Evolutionary conservation across 306 rosid species (phyloP).

Genomic region (Dalbergia oliveri): DNA sequence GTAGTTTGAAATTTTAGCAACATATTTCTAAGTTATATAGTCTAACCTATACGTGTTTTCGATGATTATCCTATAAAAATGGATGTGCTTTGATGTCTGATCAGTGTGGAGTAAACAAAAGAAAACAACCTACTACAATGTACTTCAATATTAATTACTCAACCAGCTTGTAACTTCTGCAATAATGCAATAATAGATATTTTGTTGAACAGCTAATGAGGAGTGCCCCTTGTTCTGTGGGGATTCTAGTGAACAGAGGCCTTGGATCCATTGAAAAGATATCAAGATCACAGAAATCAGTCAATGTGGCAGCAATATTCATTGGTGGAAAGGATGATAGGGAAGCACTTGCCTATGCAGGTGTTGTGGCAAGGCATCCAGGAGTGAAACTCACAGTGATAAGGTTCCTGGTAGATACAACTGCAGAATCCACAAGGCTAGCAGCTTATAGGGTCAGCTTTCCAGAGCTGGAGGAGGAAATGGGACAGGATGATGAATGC

Average conservation of each 20-base stretch:
- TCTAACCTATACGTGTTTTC: not conserved
- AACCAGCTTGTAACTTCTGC: not conserved
- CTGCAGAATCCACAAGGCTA: slow-evolving; percentile 58
- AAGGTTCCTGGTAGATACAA: slow-evolving; percentile 73
- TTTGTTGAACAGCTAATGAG: slow-evolving; percentile 67
- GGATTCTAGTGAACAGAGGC: slow-evolving; percentile 93
- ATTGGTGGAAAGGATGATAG: slow-evolving; percentile 92
- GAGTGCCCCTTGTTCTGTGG: slow-evolving; percentile 88
- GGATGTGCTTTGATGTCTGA: not conserved
- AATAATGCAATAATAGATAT: slow-evolving; percentile 29
- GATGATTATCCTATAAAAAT: slow-evolving; percentile 1
- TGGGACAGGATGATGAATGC: slow-evolving; percentile 77
- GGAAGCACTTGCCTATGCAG: slow-evolving; percentile 81
- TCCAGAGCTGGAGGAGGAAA: slow-evolving; percentile 71
- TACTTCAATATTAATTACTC: not conserved
- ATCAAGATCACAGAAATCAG: slow-evolving; percentile 49
- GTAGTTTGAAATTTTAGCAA: not conserved
- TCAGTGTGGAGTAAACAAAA: not conserved
- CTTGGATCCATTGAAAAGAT: slow-evolving; percentile 71
- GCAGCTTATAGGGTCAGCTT: slow-evolving; percentile 59
- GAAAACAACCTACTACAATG: not conserved
- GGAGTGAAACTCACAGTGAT: slow-evolving; percentile 83
- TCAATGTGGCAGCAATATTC: slow-evolving; percentile 79
- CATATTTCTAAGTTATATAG: not conserved
- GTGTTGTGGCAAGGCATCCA: slow-evolving; percentile 74